Conservation (phyloP, 495 filamentous ascomycete genomes). For the Xylaria sp. region DNA sequence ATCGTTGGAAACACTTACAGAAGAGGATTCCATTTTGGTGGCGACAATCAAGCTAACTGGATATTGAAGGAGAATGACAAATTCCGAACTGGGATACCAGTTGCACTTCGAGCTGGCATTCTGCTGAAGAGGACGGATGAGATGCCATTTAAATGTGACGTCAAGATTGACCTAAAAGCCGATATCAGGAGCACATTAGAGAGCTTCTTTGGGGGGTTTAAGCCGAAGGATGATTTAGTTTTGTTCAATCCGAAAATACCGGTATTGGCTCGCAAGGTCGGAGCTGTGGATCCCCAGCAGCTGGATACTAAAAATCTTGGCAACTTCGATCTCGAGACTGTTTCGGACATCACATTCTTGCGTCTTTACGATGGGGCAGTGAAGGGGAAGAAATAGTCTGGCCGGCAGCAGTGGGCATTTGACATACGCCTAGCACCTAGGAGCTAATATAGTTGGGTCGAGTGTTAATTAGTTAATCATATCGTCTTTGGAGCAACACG, state of each 20-base stretch:
- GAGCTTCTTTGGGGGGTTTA: neutral
- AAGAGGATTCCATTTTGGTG: conserved; percentile 5
- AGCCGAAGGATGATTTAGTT: neutral
- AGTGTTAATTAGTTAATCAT: no score
- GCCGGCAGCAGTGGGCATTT: no score
- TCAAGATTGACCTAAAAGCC: conserved; percentile 7
- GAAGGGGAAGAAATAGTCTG: neutral
- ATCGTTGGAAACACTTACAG: neutral
- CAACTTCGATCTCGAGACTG: neutral
- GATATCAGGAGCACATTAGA: neutral
- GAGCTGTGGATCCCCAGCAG: neutral
- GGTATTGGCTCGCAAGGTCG: neutral
- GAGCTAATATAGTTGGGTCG: no score
- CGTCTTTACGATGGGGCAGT: neutral
- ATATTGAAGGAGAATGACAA: conserved; percentile 5
- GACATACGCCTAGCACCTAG: no score
- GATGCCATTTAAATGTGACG: conserved; percentile 5
- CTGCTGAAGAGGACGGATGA: neutral
- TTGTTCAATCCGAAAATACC: neutral
- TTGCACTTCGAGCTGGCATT: conserved; percentile 1
- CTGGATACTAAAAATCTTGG: conserved; percentile 4
- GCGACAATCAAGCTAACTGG: conserved; percentile 6
- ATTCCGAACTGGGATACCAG: neutral
- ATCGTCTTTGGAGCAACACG: no score
- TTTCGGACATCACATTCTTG: conserved; percentile 7